phyloP scores from a whole-genome alignment of 495 filamentous ascomycete species.

The Penicillium fimorum region DNA sequence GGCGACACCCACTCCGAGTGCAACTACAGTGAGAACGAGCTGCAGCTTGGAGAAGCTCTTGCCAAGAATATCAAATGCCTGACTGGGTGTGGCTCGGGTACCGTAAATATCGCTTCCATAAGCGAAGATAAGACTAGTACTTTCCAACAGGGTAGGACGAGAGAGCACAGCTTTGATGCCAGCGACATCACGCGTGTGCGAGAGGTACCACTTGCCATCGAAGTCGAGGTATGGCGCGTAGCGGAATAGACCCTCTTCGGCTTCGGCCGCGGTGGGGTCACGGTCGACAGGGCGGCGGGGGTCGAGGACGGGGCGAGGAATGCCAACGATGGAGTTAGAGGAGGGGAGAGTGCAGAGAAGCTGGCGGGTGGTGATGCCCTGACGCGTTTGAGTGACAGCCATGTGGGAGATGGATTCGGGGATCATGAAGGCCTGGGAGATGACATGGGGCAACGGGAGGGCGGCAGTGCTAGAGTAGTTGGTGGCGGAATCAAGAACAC shows the following conservation, averaged over 20 bases:
- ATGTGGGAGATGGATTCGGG: slow-evolving; percentile 72
- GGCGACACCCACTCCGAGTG: slow-evolving; percentile 67
- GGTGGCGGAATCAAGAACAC: slow-evolving; percentile 61
- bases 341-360: slow-evolving; percentile 74
- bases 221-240: slow-evolving; percentile 79
- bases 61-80: slow-evolving; percentile 86
- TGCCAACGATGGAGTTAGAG: slow-evolving; percentile 68
- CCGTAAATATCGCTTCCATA: slow-evolving; percentile 87
- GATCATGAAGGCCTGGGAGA: slow-evolving; percentile 78
- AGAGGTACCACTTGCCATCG: slow-evolving; percentile 76
- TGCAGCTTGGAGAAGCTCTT: slow-evolving; percentile 90
- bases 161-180: slow-evolving; percentile 72
- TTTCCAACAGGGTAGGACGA: slow-evolving; percentile 79
- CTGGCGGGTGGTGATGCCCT: slow-evolving; percentile 86
- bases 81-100: slow-evolving; percentile 77
- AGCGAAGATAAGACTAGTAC: slow-evolving; percentile 86
- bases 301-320: slow-evolving; percentile 77
- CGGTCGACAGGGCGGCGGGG: slow-evolving; percentile 84
- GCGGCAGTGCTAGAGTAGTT: slow-evolving; percentile 67
- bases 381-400: slow-evolving; percentile 81
- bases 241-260: slow-evolving; percentile 76
- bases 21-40: slow-evolving; percentile 77
- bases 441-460: slow-evolving; percentile 60
- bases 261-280: slow-evolving; percentile 74
- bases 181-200: slow-evolving; percentile 78